Conservation (phyloP, 768 basidiomycete species). For the Agrocybe praecox region DNA sequence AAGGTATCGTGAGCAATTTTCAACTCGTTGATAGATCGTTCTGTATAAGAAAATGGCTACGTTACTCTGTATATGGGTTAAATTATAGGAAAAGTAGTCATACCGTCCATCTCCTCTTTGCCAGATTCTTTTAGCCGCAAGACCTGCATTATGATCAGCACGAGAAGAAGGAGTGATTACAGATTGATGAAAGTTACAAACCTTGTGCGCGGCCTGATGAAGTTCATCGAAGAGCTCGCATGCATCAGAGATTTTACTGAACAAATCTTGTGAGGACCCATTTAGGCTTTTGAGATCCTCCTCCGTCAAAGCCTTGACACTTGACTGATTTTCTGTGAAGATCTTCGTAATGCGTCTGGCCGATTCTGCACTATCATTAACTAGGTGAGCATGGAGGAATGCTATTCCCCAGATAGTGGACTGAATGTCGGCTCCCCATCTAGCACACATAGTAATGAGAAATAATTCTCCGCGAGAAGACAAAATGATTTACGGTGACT, state of each 20-base stretch:
- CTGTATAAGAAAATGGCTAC: background rate
- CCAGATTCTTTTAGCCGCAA: background rate
- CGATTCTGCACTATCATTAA: background rate
- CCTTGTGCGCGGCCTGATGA: no score
- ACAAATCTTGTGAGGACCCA: no score
- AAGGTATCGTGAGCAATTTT: background rate
- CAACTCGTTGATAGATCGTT: background rate
- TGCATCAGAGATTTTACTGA: no score
- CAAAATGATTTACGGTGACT: background rate
- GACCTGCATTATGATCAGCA: background rate
- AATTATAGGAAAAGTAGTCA: background rate
- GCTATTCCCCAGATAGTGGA: background rate
- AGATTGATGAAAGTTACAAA: no score
- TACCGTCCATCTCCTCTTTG: background rate
- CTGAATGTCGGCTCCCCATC: background rate
- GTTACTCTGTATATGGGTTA: no score
- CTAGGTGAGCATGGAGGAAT: background rate
- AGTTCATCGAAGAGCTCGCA: no score
- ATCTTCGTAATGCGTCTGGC: background rate
- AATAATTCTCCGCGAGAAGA: background rate
- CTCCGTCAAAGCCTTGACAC: no score
- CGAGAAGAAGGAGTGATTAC: no score
- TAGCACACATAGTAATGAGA: background rate
- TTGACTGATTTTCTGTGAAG: background rate
- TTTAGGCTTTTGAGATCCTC: no score